phyloP scores from a whole-genome alignment of 257 asterid species.

The Orobanche coerulescens region DNA sequence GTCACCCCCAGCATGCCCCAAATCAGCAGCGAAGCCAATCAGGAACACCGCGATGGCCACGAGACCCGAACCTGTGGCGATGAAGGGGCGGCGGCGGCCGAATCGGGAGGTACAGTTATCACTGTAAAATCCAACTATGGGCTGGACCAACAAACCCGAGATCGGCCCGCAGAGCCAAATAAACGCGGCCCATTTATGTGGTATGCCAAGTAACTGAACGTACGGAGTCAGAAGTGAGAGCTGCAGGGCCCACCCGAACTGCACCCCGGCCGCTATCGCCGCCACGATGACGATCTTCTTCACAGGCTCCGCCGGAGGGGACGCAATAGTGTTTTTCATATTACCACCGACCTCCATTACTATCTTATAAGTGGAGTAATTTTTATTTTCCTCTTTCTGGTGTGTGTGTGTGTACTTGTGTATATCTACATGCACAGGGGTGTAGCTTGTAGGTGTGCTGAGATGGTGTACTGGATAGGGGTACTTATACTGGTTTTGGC shows the following conservation, averaged over 20 bases:
- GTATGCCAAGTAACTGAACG: conserved; percentile 75
- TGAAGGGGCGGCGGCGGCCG: conserved; percentile 83
- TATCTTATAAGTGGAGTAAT: not conserved
- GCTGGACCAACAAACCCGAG: conserved; percentile 85
- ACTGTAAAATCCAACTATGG: conserved; percentile 85
- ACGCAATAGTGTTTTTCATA: not conserved
- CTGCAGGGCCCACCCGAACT: conserved; percentile 95
- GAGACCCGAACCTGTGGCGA: conserved; percentile 64
- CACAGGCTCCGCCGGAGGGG: conserved; percentile 31
- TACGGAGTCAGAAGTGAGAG: conserved; percentile 83
- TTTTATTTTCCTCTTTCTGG: not conserved
- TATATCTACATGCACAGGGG: conserved; percentile 24
- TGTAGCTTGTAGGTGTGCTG: not conserved
- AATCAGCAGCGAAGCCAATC: conserved; percentile 79
- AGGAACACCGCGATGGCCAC: conserved; percentile 64
- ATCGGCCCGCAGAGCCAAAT: conserved; percentile 91
- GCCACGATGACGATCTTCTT: conserved; percentile 51
- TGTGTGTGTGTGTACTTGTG: not conserved
- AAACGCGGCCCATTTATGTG: conserved; percentile 63
- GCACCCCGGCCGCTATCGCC: conserved; percentile 81
- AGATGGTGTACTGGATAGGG: conserved; percentile 7
- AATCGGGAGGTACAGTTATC: conserved; percentile 62
- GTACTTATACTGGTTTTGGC: conserved; percentile 50
- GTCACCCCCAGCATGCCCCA: conserved; percentile 73
- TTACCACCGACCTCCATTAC: conserved; percentile 23